A percentile compares a stretch with the other conserved stretches of the same genome.
Evolutionary conservation across 371 early-diverging fungal species (phyloP).

Genomic region (Actinomucor elegans): DNA sequence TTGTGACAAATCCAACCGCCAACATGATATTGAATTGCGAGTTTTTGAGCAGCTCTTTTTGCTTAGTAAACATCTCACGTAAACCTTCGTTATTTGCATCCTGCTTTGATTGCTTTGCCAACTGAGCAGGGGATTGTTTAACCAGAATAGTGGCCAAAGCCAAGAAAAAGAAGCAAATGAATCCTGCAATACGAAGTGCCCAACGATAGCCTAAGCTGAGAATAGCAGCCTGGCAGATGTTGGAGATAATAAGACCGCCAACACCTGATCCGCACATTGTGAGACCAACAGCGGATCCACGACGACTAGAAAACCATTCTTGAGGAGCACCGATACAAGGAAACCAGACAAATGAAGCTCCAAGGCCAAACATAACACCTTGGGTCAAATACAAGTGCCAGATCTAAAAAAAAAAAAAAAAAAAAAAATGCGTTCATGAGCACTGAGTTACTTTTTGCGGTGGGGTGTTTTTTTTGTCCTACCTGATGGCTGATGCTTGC

Average conservation of each 20-base stretch:
- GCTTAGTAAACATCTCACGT: conserved; percentile 23
- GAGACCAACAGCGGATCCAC: conserved; percentile 74
- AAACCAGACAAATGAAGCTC: conserved; percentile 67
- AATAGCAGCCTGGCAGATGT: conserved; percentile 54
- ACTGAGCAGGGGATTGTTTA: conserved; percentile 32
- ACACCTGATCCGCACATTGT: conserved; percentile 67
- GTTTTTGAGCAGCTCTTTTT: conserved; percentile 16
- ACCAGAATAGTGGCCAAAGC: conserved; percentile 46
- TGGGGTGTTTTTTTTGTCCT: background rate
- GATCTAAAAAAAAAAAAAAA: conserved; percentile 13
- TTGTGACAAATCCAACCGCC: conserved; percentile 26
- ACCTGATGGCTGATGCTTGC: conserved; percentile 58
- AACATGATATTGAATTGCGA: conserved; percentile 21
- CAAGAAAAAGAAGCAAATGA: conserved; percentile 52
- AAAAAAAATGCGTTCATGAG: too few relatives aligned
- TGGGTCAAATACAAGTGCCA: conserved; percentile 75
- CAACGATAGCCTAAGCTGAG: conserved; percentile 55
- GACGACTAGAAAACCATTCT: conserved; percentile 69
- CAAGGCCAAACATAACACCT: conserved; percentile 71
- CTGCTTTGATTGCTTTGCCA: conserved; percentile 23
- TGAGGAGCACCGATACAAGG: conserved; percentile 66
- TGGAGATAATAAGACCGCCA: conserved; percentile 70
- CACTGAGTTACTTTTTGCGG: too few relatives aligned
- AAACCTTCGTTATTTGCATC: conserved; percentile 19
- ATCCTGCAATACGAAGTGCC: conserved; percentile 66